Conservation (phyloP, 352 stramenopile species). For the Pythium folliculosum region DNA sequence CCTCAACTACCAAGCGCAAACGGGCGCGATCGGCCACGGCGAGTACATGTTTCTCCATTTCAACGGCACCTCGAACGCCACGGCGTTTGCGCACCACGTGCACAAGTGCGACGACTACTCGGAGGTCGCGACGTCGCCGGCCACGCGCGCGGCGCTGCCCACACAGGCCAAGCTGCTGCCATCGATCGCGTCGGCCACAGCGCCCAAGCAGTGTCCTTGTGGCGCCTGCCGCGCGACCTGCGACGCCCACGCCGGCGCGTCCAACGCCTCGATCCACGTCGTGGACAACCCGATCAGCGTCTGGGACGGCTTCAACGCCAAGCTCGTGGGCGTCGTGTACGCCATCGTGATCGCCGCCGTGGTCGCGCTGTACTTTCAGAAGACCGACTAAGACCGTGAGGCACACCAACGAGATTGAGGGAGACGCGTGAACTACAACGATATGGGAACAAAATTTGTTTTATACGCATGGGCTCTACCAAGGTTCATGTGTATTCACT, state of each 20-base stretch:
- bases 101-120: constrained; percentile 83
- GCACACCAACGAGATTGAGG: not conserved
- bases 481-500: too few relatives aligned
- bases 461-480: too few relatives aligned
- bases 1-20: constrained; percentile 90
- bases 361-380: constrained; percentile 48
- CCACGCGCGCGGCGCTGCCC: constrained; percentile 40
- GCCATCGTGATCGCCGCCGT: constrained; percentile 41
- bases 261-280: constrained; percentile 46
- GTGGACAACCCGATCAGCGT: constrained; percentile 72
- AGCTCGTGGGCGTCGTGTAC: constrained; percentile 65
- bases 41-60: constrained; percentile 86
- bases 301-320: constrained; percentile 59
- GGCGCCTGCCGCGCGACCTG: constrained; percentile 70
- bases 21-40: constrained; percentile 83
- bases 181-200: constrained; percentile 53
- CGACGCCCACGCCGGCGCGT: constrained; percentile 38
- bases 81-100: constrained; percentile 57
- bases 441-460: too few relatives aligned
- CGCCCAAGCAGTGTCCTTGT: constrained; percentile 76
- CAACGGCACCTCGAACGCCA: constrained; percentile 37
- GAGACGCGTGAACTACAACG: not conserved
- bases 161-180: constrained; percentile 65
- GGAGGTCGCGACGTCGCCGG: constrained; percentile 34
- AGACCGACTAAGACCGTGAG: constrained; percentile 35